Evolutionary conservation across 2,329 filamentous ascomycete genomes (phyloP).

Genomic region (Claviceps fusiformis): DNA sequence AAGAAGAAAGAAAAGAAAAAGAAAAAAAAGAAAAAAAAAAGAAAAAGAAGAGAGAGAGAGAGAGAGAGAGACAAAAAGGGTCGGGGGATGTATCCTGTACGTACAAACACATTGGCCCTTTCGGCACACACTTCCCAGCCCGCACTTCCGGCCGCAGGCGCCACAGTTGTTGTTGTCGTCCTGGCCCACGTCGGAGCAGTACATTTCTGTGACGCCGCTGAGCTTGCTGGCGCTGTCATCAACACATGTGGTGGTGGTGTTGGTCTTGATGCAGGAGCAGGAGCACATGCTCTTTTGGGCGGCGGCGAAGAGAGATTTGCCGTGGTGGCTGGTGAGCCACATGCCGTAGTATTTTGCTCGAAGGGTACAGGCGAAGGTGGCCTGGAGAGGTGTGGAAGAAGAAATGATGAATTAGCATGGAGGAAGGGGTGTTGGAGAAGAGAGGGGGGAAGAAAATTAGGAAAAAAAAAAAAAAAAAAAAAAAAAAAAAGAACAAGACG

Average conservation of each 20-base stretch:
- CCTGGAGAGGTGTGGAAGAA: background rate
- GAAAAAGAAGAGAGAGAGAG: background rate
- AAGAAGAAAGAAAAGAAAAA: background rate
- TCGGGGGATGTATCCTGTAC: background rate
- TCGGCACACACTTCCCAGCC: background rate
- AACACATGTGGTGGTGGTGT: background rate
- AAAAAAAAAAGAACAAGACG: background rate
- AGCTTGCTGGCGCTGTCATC: background rate
- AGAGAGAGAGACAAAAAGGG: background rate
- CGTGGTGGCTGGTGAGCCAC: background rate
- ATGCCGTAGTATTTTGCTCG: background rate
- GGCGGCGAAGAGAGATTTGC: background rate
- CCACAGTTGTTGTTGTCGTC: background rate
- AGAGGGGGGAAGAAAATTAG: background rate
- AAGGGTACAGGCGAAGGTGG: background rate
- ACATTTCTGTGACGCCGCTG: no score
- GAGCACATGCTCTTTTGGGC: background rate
- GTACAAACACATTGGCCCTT: background rate
- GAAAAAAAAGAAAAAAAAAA: background rate
- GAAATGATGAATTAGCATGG: background rate
- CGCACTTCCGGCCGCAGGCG: background rate
- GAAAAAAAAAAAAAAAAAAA: background rate
- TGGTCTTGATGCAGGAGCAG: background rate
- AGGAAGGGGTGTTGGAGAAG: background rate
- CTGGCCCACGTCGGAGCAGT: background rate